Conservation (phyloP, 352 stramenopile genomes). For the Pythium sp. region DNA sequence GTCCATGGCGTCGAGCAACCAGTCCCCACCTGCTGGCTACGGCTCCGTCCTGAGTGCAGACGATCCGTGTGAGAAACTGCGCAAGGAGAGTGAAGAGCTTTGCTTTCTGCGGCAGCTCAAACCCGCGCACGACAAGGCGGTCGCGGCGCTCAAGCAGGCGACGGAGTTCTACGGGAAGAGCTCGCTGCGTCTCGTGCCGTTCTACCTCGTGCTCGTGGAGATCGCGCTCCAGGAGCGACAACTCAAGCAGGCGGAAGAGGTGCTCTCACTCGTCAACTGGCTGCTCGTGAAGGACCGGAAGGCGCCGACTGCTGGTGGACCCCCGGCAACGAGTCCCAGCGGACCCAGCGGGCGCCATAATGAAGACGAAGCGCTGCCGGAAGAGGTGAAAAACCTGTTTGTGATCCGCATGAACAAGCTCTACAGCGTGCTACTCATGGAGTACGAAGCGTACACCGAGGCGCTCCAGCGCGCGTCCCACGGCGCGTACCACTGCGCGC, state of each 20-base stretch:
- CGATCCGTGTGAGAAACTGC: slow-evolving; percentile 45
- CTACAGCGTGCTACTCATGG: slow-evolving; percentile 56
- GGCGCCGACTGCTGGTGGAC: not conserved
- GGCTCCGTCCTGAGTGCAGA: not conserved
- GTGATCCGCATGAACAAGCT: slow-evolving; percentile 76
- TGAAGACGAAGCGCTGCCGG: slow-evolving; percentile 26
- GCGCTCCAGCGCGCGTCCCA: slow-evolving; percentile 60
- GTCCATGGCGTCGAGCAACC: not conserved
- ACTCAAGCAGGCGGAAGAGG: slow-evolving; percentile 60
- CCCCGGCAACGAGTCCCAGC: too few species aligned
- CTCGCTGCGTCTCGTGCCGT: slow-evolving; percentile 52
- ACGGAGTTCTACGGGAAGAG: slow-evolving; percentile 49
- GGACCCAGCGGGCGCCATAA: slow-evolving; percentile 5
- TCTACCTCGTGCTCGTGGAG: slow-evolving; percentile 66
- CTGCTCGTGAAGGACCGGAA: slow-evolving; percentile 62
- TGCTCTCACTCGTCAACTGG: slow-evolving; percentile 72
- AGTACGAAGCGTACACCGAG: slow-evolving; percentile 45
- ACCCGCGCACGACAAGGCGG: slow-evolving; percentile 38
- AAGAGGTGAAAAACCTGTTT: slow-evolving; percentile 62
- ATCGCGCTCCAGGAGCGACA: slow-evolving; percentile 58
- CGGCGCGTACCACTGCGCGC: slow-evolving; percentile 66
- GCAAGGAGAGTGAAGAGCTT: slow-evolving; percentile 57
- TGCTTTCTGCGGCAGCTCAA: slow-evolving; percentile 47
- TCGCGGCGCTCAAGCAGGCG: slow-evolving; percentile 43
- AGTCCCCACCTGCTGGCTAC: not conserved